A percentile compares a stretch with the other conserved stretches of the same genome.
phyloP scores from a whole-genome alignment of 2,329 filamentous ascomycete species.

The Verticillium albo-atrum region DNA sequence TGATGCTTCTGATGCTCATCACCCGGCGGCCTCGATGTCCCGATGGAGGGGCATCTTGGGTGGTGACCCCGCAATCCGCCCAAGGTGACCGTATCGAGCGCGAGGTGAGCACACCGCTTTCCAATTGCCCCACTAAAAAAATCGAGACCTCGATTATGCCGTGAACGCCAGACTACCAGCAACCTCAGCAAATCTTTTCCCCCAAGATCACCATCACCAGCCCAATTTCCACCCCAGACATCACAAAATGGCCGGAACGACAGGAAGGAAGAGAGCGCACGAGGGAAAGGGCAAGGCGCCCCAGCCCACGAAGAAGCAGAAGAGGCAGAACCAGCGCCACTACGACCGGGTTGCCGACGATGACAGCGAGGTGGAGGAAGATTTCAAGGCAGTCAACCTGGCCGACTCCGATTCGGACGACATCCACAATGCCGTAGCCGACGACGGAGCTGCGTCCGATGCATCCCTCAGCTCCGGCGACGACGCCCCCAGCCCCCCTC shows the following conservation, averaged over 20 bases:
- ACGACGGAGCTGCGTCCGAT: conserved; percentile 39
- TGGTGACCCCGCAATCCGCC: neutral
- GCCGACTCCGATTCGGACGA: conserved; percentile 55
- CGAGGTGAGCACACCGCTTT: neutral
- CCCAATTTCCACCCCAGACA: neutral
- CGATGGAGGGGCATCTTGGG: neutral
- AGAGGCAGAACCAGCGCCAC: conserved; percentile 42
- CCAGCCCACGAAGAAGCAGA: conserved; percentile 45
- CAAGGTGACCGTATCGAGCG: neutral
- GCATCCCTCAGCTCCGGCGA: conserved; percentile 29
- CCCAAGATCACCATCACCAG: neutral
- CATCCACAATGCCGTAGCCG: conserved; percentile 46
- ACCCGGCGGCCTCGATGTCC: neutral
- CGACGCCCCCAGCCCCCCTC: conserved; percentile 26
- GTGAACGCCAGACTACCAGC: neutral
- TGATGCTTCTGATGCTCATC: neutral
- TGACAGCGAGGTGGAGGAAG: conserved; percentile 35
- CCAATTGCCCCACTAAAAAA: neutral
- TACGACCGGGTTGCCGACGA: conserved; percentile 35
- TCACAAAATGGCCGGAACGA: conserved; percentile 20
- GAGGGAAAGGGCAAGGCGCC: conserved; percentile 26
- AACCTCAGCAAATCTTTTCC: neutral
- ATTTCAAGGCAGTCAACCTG: conserved; percentile 48
- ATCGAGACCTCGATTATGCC: neutral
- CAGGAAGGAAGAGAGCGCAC: conserved; percentile 25